Evolutionary conservation across 2,329 filamentous ascomycete species (phyloP).

Genomic region (Colletotrichum kahawae): DNA sequence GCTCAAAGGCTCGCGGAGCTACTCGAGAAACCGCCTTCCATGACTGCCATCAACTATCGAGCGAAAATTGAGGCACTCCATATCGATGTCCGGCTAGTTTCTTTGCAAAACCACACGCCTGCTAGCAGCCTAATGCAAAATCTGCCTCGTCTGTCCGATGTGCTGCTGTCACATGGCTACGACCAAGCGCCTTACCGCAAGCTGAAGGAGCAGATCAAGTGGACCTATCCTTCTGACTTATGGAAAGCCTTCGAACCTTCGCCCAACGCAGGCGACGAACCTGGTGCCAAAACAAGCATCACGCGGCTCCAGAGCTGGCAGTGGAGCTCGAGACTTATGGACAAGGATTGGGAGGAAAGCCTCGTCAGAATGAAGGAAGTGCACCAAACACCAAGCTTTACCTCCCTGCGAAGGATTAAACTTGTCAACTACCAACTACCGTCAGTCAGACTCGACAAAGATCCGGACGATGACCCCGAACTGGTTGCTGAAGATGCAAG

Average conservation of each 20-base stretch:
- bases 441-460: slow-evolving; percentile 38
- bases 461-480: slow-evolving; percentile 45
- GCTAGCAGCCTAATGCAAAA: slow-evolving; percentile 61
- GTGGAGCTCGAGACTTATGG: slow-evolving; percentile 63
- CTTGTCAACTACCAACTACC: slow-evolving; percentile 70
- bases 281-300: slow-evolving; percentile 33
- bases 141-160: slow-evolving; percentile 69
- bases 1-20: slow-evolving; percentile 52
- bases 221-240: slow-evolving; percentile 71
- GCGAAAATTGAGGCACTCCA: slow-evolving; percentile 74
- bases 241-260: slow-evolving; percentile 63
- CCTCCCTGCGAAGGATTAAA: slow-evolving; percentile 57
- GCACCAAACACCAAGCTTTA: slow-evolving; percentile 64
- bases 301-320: slow-evolving; percentile 59
- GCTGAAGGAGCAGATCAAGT: slow-evolving; percentile 63
- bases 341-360: slow-evolving; percentile 29
- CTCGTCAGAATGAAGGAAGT: slow-evolving; percentile 54
- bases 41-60: slow-evolving; percentile 66
- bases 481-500: slow-evolving; percentile 39
- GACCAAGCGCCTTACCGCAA: slow-evolving; percentile 72
- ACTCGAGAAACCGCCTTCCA: slow-evolving; percentile 57
- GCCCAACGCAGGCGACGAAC: slow-evolving; percentile 48
- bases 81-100: slow-evolving; percentile 71
- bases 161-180: slow-evolving; percentile 74
- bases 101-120: slow-evolving; percentile 54